phyloP scores from a whole-genome alignment of 2,329 filamentous ascomycete genomes.

The Chrysoporthe deuterocubensis region DNA sequence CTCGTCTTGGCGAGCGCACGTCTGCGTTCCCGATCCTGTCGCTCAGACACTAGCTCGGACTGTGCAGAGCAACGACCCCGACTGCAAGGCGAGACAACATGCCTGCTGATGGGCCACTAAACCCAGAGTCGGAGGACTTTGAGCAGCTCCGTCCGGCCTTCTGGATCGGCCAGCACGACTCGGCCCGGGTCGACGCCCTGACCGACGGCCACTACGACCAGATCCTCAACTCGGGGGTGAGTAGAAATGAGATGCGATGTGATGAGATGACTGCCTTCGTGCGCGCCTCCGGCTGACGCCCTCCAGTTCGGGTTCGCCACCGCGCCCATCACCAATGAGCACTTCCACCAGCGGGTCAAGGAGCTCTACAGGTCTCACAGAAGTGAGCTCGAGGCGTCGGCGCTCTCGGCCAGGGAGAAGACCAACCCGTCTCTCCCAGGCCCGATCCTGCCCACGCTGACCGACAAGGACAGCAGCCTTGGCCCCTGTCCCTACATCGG shows the following conservation, averaged over 20 bases:
- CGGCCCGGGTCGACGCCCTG: conserved; percentile 62
- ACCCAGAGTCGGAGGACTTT: conserved; percentile 38
- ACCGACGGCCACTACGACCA: conserved; percentile 67
- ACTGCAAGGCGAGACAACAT: background rate
- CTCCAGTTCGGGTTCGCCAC: conserved; percentile 78
- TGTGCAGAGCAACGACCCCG: background rate
- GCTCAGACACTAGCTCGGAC: background rate
- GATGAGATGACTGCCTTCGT: too few relatives aligned
- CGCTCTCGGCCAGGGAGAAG: conserved; percentile 42
- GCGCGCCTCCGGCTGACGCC: background rate
- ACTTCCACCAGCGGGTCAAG: conserved; percentile 72
- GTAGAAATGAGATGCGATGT: conserved; percentile 35
- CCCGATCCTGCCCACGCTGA: conserved; percentile 70
- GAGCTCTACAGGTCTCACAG: conserved; percentile 62
- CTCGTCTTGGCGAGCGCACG: background rate
- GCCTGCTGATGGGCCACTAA: conserved; percentile 27
- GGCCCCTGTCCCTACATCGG: conserved; percentile 70
- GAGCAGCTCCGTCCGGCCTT: conserved; percentile 50
- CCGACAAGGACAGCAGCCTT: conserved; percentile 77
- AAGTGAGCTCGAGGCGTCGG: conserved; percentile 43
- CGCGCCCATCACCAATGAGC: conserved; percentile 74
- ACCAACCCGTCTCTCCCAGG: conserved; percentile 54
- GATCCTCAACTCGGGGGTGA: conserved; percentile 71
- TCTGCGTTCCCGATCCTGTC: background rate
- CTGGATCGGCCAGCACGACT: conserved; percentile 77